These are phyloP conservation scores for Croton setiger DNA, from an alignment of 441 rosid genomes.

Conservation along the genomic window DNA sequence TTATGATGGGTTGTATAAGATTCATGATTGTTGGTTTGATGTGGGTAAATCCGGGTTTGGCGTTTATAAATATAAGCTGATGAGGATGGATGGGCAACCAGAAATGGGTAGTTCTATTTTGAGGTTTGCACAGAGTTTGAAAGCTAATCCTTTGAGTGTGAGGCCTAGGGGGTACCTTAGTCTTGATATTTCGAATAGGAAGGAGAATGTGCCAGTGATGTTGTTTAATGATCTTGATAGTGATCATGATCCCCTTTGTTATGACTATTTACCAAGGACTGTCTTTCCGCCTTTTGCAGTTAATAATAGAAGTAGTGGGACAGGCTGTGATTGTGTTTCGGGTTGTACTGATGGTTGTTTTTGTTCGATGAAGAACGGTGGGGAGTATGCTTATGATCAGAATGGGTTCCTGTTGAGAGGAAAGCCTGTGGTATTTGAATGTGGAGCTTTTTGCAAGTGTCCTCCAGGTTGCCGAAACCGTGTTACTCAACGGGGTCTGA, in stretches of 20 bases:
- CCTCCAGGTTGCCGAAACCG: conserved; percentile 82
- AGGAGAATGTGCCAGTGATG: conserved; percentile 61
- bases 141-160: conserved; percentile 47
- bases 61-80: conserved; percentile 68
- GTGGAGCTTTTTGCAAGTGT: conserved; percentile 72
- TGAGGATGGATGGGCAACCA: conserved; percentile 74
- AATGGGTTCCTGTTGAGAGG: conserved; percentile 68
- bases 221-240: conserved; percentile 74
- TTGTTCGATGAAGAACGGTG: conserved; percentile 71
- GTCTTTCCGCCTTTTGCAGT: conserved; percentile 56
- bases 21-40: conserved; percentile 85
- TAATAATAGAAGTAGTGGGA: conserved; percentile 31
- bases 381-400: conserved; percentile 73
- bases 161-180: conserved; percentile 75
- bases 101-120: conserved; percentile 77
- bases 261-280: conserved; percentile 62
- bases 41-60: conserved; percentile 93
- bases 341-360: conserved; percentile 69
- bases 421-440: conserved; percentile 74
- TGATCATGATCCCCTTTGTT: conserved; percentile 70
- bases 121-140: conserved; percentile 63
- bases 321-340: conserved; percentile 68
- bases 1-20: conserved; percentile 76
- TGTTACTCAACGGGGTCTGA: conserved; percentile 70
- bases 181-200: conserved; percentile 65